Evolutionary conservation across 441 rosid genomes (phyloP).

Genomic region (Geranium incanum): DNA sequence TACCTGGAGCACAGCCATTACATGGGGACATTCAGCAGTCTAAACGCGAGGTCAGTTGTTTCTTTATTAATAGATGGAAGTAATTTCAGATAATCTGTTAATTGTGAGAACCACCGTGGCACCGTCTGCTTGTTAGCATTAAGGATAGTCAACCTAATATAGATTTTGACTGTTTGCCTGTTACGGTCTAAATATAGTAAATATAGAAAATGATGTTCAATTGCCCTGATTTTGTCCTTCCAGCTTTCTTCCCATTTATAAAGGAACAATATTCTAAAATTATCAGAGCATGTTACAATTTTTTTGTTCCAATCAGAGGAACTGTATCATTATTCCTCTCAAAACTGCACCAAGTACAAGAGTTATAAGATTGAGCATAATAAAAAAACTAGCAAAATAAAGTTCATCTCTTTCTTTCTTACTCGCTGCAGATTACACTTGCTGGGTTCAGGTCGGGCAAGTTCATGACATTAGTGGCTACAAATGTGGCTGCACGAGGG

Average conservation of each 20-base stretch:
- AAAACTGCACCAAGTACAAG: background rate
- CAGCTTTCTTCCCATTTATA: background rate
- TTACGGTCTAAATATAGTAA: background rate
- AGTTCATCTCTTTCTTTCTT: background rate
- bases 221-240: background rate
- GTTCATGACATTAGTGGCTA: slow-evolving; percentile 79
- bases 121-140: background rate
- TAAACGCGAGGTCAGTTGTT: slow-evolving; percentile 66
- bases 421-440: slow-evolving; percentile 58
- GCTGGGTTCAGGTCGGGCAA: slow-evolving; percentile 83
- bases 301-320: background rate
- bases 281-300: background rate
- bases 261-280: background rate
- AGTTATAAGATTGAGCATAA: background rate
- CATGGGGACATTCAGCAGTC: slow-evolving; percentile 92
- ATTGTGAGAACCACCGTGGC: background rate
- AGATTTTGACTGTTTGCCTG: background rate
- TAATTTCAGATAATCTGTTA: background rate
- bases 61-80: background rate
- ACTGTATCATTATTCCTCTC: background rate
- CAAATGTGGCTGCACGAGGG: slow-evolving; percentile 97
- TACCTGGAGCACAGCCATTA: slow-evolving; percentile 75
- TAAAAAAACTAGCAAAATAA: background rate
- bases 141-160: too few species aligned
- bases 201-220: background rate